Evolutionary conservation across 805 yeast genomes (phyloP), one percentile per base, ranked within the genome.

Genomic region (Suhomyces emberorum): DNA sequence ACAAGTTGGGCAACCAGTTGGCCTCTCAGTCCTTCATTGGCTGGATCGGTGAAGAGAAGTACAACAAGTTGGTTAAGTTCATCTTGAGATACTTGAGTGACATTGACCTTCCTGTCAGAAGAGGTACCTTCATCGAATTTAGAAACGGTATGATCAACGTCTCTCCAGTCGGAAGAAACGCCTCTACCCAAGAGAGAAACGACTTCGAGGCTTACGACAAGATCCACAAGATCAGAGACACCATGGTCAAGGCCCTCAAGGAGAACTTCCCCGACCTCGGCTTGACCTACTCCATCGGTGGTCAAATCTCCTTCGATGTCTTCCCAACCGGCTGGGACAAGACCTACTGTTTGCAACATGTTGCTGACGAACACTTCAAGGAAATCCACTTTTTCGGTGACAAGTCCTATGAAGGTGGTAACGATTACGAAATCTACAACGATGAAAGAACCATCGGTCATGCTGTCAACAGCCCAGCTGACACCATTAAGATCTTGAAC

Each of bases 311-410:
- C 23, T 93, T 93, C 57, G 99, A 93, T 59, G 98, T 93, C 47
- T 93, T 93, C 91, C 99, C 99, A 73, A 87, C 96, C 47, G 98
- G 99, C 59, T 93, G 99, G 99, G 99, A 93, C 70, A 93, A 93
- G 79, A 93, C 99, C 44, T 93, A 91, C 74, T 87, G 95, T 68
- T 78, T 93, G 61, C 88, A 83, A 68, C 98, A 91, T 69, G 89
- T 93, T 53, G 87, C 70, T 55, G 65, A 73, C 42, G 96, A 91
- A 68, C 80, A 83, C 48, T 93, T 89, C 72, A 74, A 80, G 57
- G 76, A 79, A 53, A 88, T 93, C 55, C 98, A 93, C 74, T 93
- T 93, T 81, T 93, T 93, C 61, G 98, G 99, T 70, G 99, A 93
- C 77, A 93, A 93, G 77, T 77, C 96, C 49, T 84, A 84, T 75